Evolutionary conservation across 2,329 filamentous ascomycete genomes (phyloP).

Genomic region (Trichoderma harzianum): DNA sequence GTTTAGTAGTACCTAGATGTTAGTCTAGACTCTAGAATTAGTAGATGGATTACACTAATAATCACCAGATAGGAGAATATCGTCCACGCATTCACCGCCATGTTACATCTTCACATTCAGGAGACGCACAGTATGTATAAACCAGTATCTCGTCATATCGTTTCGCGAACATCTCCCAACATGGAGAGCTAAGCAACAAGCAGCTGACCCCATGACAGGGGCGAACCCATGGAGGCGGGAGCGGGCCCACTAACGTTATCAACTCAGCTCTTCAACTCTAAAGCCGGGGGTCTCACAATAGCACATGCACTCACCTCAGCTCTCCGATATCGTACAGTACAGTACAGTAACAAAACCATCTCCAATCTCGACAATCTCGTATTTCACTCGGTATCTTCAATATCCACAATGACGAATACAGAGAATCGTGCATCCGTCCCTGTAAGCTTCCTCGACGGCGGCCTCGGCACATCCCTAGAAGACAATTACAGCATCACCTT

Average conservation of each 20-base stretch:
- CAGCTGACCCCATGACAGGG: not conserved
- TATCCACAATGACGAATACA: not conserved
- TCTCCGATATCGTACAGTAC: not conserved
- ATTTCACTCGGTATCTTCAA: too few species aligned
- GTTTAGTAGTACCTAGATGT: not conserved
- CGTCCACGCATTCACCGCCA: not conserved
- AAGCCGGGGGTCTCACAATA: not conserved
- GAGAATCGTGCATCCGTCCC: not conserved
- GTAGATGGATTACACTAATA: not conserved
- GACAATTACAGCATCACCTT: slow-evolving; percentile 54
- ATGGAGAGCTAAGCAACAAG: not conserved
- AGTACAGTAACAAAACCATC: not conserved
- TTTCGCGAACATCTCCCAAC: not conserved
- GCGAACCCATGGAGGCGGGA: not conserved
- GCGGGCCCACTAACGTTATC: not conserved
- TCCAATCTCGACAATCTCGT: not conserved
- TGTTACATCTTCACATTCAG: not conserved
- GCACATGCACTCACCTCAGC: not conserved
- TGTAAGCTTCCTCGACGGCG: slow-evolving; percentile 60
- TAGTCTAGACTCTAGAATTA: not conserved
- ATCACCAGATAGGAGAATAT: not conserved
- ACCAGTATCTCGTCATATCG: not conserved
- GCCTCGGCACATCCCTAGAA: slow-evolving; percentile 64
- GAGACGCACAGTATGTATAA: not conserved
- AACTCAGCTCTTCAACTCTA: not conserved